Percentiles rank a stretch among this genome's conserved stretches.
phyloP scores from a whole-genome alignment of 805 yeast species.

The Schwanniomyces vanrijiae region DNA sequence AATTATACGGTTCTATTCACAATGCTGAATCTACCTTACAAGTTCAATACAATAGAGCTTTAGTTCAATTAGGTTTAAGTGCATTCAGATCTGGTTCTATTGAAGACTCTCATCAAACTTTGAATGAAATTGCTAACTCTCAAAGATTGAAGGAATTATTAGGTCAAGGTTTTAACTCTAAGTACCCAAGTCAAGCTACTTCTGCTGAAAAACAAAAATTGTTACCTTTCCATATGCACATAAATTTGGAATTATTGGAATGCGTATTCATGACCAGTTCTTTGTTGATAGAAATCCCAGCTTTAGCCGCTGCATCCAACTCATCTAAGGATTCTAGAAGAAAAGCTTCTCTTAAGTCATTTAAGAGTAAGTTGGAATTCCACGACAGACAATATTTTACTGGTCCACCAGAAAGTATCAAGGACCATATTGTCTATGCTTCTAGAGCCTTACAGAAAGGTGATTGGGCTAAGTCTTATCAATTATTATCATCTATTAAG shows the following conservation, averaged over 20 bases:
- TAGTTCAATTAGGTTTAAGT: conserved; percentile 92
- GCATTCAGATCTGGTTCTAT: conserved; percentile 91
- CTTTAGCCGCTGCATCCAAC: conserved; percentile 69
- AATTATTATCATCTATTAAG: conserved; percentile 71
- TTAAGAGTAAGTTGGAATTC: conserved; percentile 87
- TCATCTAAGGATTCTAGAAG: conserved; percentile 63
- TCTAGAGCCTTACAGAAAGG: conserved; percentile 86
- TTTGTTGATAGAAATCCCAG: conserved; percentile 87
- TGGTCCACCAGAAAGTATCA: conserved; percentile 96
- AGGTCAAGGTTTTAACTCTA: conserved; percentile 82
- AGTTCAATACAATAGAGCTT: conserved; percentile 90
- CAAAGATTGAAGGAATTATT: conserved; percentile 86
- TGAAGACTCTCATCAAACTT: conserved; percentile 80
- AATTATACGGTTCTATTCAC: conserved; percentile 79
- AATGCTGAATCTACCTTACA: conserved; percentile 84
- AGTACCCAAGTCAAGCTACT: conserved; percentile 57
- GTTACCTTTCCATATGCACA: conserved; percentile 97
- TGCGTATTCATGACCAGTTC: conserved; percentile 90
- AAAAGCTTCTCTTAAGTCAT: conserved; percentile 68
- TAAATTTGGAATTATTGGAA: conserved; percentile 91
- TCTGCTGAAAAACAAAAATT: conserved; percentile 73
- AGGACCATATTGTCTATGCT: conserved; percentile 91
- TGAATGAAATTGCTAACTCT: conserved; percentile 85
- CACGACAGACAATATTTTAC: conserved; percentile 93
- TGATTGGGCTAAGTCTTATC: conserved; percentile 80